A percentile compares a stretch with the other conserved stretches of the same genome.
Evolutionary conservation across 2,329 filamentous ascomycete species (phyloP).

Genomic region (Colletotrichum paranaense): DNA sequence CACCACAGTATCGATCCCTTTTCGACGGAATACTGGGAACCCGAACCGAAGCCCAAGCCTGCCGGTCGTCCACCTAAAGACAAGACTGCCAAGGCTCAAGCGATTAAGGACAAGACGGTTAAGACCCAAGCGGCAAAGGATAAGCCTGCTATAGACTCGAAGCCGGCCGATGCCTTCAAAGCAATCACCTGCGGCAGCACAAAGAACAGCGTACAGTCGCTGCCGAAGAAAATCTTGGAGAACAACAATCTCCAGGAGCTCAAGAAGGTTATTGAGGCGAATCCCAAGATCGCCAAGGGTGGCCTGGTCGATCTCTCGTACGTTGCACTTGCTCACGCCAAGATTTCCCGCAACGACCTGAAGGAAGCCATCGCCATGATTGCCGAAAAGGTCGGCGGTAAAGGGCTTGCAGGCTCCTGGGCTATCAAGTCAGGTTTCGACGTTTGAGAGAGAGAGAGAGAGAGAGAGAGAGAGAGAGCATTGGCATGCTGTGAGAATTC

Average conservation of each 20-base stretch:
- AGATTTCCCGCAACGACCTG: slow-evolving; percentile 33
- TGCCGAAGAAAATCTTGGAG: slow-evolving; percentile 41
- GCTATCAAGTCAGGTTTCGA: slow-evolving; percentile 20
- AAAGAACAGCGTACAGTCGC: slow-evolving; percentile 13
- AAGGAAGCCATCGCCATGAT: slow-evolving; percentile 33
- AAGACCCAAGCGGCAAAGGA: slow-evolving; percentile 32
- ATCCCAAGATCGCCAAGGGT: slow-evolving; percentile 35
- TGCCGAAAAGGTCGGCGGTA: slow-evolving; percentile 23
- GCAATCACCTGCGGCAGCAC: slow-evolving; percentile 40
- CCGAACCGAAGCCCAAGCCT: slow-evolving; percentile 48
- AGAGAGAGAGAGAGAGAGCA: background rate
- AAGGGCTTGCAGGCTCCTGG: slow-evolving; percentile 22
- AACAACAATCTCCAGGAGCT: slow-evolving; percentile 48
- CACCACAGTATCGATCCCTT: slow-evolving; percentile 82
- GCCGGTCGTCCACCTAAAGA: background rate
- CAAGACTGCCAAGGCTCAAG: background rate
- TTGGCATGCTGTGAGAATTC: background rate
- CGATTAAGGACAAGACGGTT: background rate
- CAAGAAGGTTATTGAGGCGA: slow-evolving; percentile 50
- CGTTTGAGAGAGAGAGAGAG: background rate
- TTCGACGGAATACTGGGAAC: slow-evolving; percentile 82
- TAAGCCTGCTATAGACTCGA: slow-evolving; percentile 47
- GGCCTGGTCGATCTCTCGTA: slow-evolving; percentile 34
- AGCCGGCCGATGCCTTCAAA: slow-evolving; percentile 50
- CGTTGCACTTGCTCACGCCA: slow-evolving; percentile 34